Base-by-base conservation (phyloP, 257 asterid genomes). In the Solanum clarkiae region DNA sequence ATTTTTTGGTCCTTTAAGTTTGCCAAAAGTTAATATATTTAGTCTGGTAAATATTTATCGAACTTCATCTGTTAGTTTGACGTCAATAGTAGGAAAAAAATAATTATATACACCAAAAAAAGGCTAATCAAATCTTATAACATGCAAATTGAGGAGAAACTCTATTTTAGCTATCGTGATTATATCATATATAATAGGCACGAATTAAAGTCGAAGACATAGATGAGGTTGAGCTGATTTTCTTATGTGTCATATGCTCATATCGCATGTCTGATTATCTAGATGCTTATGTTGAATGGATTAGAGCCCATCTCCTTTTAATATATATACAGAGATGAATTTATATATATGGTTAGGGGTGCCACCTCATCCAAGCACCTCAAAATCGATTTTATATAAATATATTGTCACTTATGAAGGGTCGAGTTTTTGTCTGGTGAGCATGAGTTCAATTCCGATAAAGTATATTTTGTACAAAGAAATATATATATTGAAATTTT, bases 191-290 rank as follows among this genome's bases (percentile, higher is more conserved):
- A 49, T 24, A 17, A 1, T 17, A 56, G 0, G 6, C 4, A 2
- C 8, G 1, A 57, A 57, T 3, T 20, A 13, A 57, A 57, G 60
- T 55, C 7, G 1, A 55, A 55, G 1, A 0, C 0, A 0, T 17
- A 16, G 0, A 16, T 1, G 0, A 55, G 22, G 10, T 55, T 55
- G 17, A 55, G 22, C 24, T 56, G 24, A 0, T 0, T 18, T 18
- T 18, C 3, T 3, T 1, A 1, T 17, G 1, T 56, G 12, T 0
- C 63, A 56, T 17, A 1, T 36, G 42, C 6, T 6, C 0, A 36
- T 5, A 36, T 18, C 24, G 17, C 22, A 56, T 3, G 8, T 1
- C 12, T 7, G 1, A 18, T 18, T 18, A 56, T n/a, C 63, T 24
- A 18, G 1, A 57, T 18, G n/a, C 6, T 57, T 57, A 20, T 4